Conservation (phyloP, 139 green algal genomes). For the Chlamydomonas applanata region DNA sequence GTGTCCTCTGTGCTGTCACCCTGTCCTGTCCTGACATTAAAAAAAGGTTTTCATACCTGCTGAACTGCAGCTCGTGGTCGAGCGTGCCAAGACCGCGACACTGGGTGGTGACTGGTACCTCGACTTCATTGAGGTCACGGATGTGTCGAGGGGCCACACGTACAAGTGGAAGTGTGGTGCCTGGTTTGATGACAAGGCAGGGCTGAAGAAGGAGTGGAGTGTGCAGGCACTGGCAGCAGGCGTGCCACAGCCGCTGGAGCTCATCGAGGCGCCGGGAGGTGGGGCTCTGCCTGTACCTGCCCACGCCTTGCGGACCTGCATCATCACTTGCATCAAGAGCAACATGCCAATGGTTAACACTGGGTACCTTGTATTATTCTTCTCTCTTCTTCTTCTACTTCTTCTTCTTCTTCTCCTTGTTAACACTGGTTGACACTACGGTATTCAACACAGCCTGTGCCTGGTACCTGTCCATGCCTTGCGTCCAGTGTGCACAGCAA, state of each 20-base stretch:
- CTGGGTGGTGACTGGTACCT: constrained; percentile 48
- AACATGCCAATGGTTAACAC: no score
- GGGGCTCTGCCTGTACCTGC: not conserved
- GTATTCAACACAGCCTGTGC: no score
- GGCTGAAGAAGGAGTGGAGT: constrained; percentile 43
- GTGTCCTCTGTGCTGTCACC: no score
- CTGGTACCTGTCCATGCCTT: no score
- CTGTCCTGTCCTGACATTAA: no score
- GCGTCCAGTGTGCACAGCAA: no score
- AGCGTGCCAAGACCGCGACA: constrained; percentile 22
- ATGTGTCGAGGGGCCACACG: constrained; percentile 20
- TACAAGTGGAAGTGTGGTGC: constrained; percentile 46
- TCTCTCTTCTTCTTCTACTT: no score
- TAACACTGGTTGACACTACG: no score
- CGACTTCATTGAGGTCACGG: constrained; percentile 45
- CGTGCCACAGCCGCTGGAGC: constrained; percentile 22
- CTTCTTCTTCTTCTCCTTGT: no score
- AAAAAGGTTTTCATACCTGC: no score
- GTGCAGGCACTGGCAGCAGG: constrained; percentile 7
- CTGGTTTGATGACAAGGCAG: constrained; percentile 49
- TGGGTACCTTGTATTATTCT: not conserved
- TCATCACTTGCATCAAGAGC: constrained; percentile 4
- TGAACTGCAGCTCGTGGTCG: constrained; percentile 32
- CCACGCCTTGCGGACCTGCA: constrained; percentile 1
- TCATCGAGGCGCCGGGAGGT: constrained; percentile 34